Percentiles rank a stretch among this genome's conserved stretches.
phyloP scores from a whole-genome alignment of 1,284 basidiomycete genomes.

The Cutaneotrichosporon arboriforme region DNA sequence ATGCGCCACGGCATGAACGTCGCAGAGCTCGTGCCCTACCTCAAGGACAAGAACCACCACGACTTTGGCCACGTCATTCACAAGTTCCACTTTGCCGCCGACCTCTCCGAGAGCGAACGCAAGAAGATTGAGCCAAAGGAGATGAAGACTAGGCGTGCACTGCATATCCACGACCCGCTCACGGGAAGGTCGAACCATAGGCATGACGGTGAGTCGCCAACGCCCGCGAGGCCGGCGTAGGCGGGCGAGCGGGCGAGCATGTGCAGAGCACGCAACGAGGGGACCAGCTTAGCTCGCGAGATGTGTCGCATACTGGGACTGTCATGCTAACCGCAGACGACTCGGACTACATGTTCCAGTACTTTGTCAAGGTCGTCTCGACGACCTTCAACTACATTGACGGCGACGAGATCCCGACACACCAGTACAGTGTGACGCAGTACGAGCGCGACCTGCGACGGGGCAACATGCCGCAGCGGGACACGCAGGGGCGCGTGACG shows the following conservation, averaged over 20 bases:
- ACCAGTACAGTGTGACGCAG: conserved; percentile 88
- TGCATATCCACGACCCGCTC: conserved; percentile 79
- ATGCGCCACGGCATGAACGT: conserved; percentile 75
- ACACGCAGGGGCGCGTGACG: conserved; percentile 61
- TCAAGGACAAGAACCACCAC: conserved; percentile 77
- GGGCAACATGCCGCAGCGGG: conserved; percentile 54
- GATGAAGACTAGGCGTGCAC: conserved; percentile 59
- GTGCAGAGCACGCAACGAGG: too few relatives aligned
- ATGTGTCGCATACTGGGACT: too few relatives aligned
- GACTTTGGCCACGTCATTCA: conserved; percentile 91
- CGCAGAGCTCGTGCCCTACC: conserved; percentile 88
- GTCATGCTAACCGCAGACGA: conserved; percentile 4
- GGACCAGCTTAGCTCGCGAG: too few relatives aligned
- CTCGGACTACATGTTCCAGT: conserved; percentile 16
- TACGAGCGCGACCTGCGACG: conserved; percentile 82
- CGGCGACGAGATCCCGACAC: conserved; percentile 54
- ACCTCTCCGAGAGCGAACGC: conserved; percentile 54
- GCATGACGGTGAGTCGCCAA: conserved; percentile 52
- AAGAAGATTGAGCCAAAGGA: conserved; percentile 52
- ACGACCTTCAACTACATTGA: conserved; percentile 82
- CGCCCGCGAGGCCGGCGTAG: neutral
- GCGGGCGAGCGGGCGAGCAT: neutral
- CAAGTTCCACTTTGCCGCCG: conserved; percentile 73
- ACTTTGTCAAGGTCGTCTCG: conserved; percentile 79
- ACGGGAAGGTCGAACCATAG: conserved; percentile 60